Conservation (phyloP, 805 yeast genomes). For the Ogataea siamensis region DNA sequence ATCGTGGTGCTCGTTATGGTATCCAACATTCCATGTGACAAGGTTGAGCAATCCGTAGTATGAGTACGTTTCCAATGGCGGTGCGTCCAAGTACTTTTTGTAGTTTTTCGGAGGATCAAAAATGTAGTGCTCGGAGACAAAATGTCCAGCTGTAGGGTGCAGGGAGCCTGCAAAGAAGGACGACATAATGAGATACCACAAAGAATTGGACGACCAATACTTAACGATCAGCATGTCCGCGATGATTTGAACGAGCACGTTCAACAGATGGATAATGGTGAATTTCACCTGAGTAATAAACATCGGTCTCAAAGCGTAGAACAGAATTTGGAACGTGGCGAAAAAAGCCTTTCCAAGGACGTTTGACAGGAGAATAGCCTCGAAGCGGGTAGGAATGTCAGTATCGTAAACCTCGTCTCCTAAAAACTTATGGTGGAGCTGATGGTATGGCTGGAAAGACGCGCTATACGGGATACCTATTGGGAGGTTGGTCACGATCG, state of each 20-base stretch:
- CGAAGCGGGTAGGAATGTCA: slow-evolving; percentile 79
- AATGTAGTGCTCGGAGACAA: slow-evolving; percentile 91
- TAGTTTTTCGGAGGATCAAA: slow-evolving; percentile 50
- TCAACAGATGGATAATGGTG: slow-evolving; percentile 71
- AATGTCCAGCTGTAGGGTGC: slow-evolving; percentile 95
- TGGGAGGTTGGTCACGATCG: slow-evolving; percentile 77
- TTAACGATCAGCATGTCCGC: slow-evolving; percentile 59
- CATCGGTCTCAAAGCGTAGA: slow-evolving; percentile 89
- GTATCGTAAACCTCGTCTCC: slow-evolving; percentile 86
- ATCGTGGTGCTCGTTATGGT: slow-evolving; percentile 94
- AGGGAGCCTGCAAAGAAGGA: slow-evolving; percentile 87
- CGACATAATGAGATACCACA: slow-evolving; percentile 66
- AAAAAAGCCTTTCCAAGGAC: slow-evolving; percentile 86
- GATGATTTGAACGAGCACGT: slow-evolving; percentile 56
- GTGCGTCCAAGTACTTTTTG: slow-evolving; percentile 33
- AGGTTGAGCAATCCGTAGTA: slow-evolving; percentile 79
- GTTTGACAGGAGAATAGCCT: slow-evolving; percentile 70
- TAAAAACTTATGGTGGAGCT: slow-evolving; percentile 83
- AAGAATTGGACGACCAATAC: slow-evolving; percentile 61
- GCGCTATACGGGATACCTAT: slow-evolving; percentile 91
- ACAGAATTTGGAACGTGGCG: slow-evolving; percentile 84
- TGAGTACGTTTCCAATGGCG: slow-evolving; percentile 81
- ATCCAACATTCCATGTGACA: slow-evolving; percentile 90
- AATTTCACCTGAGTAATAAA: slow-evolving; percentile 72
- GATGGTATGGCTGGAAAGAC: slow-evolving; percentile 85